Percentiles rank a stretch among this genome's conserved stretches.
These are phyloP conservation scores for Pestalotiopsis sp. DNA, from an alignment of 2,329 filamentous ascomycete species.

Conservation along the genomic window DNA sequence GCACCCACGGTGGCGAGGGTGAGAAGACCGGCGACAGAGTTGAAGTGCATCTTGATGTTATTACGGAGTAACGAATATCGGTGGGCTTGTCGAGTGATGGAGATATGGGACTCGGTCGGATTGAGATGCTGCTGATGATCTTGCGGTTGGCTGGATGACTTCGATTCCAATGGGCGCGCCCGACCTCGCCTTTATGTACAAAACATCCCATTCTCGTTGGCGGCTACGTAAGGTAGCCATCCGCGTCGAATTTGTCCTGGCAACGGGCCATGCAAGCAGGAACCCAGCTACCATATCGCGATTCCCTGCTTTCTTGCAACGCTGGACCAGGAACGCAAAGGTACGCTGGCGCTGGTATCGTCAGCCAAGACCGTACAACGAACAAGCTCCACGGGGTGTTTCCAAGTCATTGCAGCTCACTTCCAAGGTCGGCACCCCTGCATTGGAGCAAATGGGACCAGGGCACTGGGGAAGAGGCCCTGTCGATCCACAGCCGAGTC, in stretches of 20 bases:
- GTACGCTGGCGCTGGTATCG: neutral
- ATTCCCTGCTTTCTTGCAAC: constrained; percentile 11
- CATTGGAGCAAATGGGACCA: constrained; percentile 1
- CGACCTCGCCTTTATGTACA: constrained; percentile 3
- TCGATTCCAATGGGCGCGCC: neutral
- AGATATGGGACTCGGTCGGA: neutral
- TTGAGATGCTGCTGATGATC: neutral
- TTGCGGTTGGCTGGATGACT: neutral
- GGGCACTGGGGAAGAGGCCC: neutral
- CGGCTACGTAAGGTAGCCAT: neutral
- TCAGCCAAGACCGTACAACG: constrained; percentile 5
- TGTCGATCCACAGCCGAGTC: neutral
- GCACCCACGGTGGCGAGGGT: constrained; percentile 8
- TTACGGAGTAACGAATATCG: neutral
- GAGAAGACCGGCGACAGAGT: constrained; percentile 5
- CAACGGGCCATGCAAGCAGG: neutral
- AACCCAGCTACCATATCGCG: neutral
- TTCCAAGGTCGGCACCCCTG: constrained; percentile 6
- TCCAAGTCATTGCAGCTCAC: neutral
- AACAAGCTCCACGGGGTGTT: neutral
- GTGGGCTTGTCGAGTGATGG: neutral
- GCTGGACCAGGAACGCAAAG: constrained; percentile 2
- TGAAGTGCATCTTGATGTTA: constrained; percentile 10
- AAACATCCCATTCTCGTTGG: neutral
- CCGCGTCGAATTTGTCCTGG: neutral